A percentile compares a stretch with the other conserved stretches of the same genome.
These are phyloP conservation scores for Neoboletus magnificus DNA, from an alignment of 768 basidiomycete species.

Conservation along the genomic window DNA sequence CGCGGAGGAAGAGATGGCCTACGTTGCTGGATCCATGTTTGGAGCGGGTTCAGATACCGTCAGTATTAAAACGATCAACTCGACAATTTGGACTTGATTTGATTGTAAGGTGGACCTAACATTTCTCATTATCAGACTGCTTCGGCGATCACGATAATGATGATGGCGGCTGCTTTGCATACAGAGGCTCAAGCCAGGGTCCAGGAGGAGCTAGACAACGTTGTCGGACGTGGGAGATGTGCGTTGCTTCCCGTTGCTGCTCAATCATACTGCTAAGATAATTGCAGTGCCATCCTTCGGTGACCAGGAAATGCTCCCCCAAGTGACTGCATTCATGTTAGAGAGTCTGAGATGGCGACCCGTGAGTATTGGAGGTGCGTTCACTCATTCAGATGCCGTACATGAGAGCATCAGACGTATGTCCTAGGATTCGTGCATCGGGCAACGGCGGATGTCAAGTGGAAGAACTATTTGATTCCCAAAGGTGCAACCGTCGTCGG, in stretches of 20 bases:
- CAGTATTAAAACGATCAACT: neutral
- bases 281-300: slow-evolving; percentile 3
- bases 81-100: neutral
- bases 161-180: slow-evolving; percentile 10
- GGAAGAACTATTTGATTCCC: slow-evolving; percentile 6
- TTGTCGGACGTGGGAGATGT: slow-evolving; percentile 7
- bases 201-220: slow-evolving; percentile 3
- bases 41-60: slow-evolving; percentile 12
- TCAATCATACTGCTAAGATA: neutral
- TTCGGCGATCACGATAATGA: slow-evolving; percentile 2
- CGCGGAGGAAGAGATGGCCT: neutral
- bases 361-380: neutral
- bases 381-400: neutral
- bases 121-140: neutral
- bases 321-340: neutral
- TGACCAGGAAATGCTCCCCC: slow-evolving; percentile 2
- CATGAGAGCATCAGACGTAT: neutral
- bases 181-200: slow-evolving; percentile 3
- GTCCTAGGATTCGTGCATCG: slow-evolving; percentile 2
- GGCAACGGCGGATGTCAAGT: slow-evolving; percentile 2
- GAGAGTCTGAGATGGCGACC: slow-evolving; percentile 5
- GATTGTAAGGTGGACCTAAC: neutral
- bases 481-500: slow-evolving; percentile 9
- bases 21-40: slow-evolving; percentile 8
- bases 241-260: neutral